Percentiles rank a stretch among this genome's conserved stretches.
Conservation (phyloP, 805 yeast species). For the Ogataea pini region DNA sequence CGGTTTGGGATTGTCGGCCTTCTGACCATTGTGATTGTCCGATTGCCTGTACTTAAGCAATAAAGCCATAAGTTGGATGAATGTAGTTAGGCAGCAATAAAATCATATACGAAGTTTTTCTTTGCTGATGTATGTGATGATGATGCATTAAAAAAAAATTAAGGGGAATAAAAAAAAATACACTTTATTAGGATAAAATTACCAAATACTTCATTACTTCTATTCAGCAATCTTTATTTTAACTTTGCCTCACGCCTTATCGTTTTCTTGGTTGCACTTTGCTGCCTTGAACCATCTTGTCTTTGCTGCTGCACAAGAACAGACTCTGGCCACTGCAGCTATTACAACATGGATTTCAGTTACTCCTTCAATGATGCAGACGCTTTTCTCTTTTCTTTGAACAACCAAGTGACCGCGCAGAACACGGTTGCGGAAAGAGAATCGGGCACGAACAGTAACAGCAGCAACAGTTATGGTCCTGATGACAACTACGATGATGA, state of each 20-base stretch:
- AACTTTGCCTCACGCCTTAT: neutral
- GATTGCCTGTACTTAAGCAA: neutral
- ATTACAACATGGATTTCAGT: constrained; percentile 22
- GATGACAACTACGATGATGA: constrained; percentile 6
- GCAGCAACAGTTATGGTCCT: neutral
- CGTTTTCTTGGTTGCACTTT: neutral
- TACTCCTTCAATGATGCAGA: constrained; percentile 32
- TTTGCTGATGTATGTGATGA: too few species aligned
- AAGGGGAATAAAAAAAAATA: too few species aligned
- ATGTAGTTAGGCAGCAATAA: too few species aligned
- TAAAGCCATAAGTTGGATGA: too few species aligned
- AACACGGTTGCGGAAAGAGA: neutral
- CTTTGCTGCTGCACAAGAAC: neutral
- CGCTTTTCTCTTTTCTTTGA: constrained; percentile 28
- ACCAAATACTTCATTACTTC: neutral
- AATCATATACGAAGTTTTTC: neutral
- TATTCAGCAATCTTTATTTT: neutral
- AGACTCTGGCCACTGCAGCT: neutral
- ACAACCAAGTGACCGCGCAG: constrained; percentile 10
- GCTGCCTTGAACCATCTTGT: neutral
- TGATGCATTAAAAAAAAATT: too few species aligned
- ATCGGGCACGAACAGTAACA: neutral
- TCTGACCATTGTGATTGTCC: neutral
- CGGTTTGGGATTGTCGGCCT: neutral
- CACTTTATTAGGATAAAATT: too few species aligned